These are phyloP conservation scores for Stentor coeruleus DNA, from an alignment of 73 alveolate genomes.

Conservation along the genomic window DNA sequence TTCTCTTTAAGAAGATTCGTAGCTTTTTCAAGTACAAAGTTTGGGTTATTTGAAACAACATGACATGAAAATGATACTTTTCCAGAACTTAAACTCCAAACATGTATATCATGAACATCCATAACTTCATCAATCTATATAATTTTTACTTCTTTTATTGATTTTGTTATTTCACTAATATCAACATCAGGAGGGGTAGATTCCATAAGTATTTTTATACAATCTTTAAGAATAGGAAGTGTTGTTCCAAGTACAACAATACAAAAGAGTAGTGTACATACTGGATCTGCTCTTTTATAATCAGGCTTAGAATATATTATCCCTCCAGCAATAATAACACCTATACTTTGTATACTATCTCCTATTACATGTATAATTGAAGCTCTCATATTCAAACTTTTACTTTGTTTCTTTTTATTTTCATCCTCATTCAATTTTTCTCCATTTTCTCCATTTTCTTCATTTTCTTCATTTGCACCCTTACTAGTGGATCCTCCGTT, in stretches of 20 bases:
- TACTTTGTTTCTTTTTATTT: constrained; percentile 24
- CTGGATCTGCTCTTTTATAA: constrained; percentile 75
- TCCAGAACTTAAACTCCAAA: neutral
- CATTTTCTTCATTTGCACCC: too few relatives aligned
- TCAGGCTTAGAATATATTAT: constrained; percentile 52
- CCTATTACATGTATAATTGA: constrained; percentile 91
- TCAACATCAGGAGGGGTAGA: constrained; percentile 71
- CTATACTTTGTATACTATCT: constrained; percentile 82
- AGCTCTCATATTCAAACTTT: constrained; percentile 80
- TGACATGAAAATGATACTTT: neutral
- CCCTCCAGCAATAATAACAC: constrained; percentile 86
- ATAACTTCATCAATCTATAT: neutral
- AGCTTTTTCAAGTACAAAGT: neutral
- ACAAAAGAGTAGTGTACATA: constrained; percentile 87
- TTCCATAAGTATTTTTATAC: constrained; percentile 87
- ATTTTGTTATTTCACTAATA: neutral
- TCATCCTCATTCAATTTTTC: neutral
- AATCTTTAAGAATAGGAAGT: constrained; percentile 72
- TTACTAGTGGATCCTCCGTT: too few relatives aligned
- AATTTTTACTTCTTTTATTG: neutral
- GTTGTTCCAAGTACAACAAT: constrained; percentile 87
- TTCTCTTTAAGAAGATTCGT: neutral
- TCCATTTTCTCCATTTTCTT: neutral
- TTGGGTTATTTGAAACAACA: neutral
- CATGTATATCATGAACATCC: neutral